These are phyloP conservation scores for Coemansia sp. DNA, from an alignment of 192 early-diverging fungal genomes.

Conservation along the genomic window DNA sequence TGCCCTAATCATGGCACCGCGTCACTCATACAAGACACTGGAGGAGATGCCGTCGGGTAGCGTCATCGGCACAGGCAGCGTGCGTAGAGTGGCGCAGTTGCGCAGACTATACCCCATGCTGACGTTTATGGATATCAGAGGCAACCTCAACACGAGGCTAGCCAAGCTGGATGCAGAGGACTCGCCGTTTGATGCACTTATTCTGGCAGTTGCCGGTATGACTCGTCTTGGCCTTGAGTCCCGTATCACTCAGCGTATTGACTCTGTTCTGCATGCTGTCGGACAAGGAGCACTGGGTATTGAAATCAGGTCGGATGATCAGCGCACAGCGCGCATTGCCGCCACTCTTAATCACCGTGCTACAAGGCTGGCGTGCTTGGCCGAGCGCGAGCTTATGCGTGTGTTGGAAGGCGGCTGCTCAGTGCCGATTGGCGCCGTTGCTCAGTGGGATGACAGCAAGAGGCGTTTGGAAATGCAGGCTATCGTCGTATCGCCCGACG, in stretches of 20 bases:
- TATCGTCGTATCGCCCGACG: constrained; percentile 79
- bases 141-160: constrained; percentile 87
- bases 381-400: constrained; percentile 88
- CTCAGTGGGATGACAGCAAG: constrained; percentile 45
- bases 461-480: constrained; percentile 60
- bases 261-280: constrained; percentile 80
- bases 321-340: constrained; percentile 40
- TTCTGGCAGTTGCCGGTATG: constrained; percentile 89
- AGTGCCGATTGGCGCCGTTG: constrained; percentile 89
- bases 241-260: constrained; percentile 75
- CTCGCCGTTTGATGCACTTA: constrained; percentile 73
- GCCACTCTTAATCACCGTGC: constrained; percentile 64
- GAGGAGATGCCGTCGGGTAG: constrained; percentile 70
- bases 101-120: constrained; percentile 75
- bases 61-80: constrained; percentile 87
- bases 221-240: constrained; percentile 66
- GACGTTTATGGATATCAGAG: constrained; percentile 74
- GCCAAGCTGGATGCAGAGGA: constrained; percentile 75
- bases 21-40: constrained; percentile 46
- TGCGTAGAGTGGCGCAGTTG: constrained; percentile 87
- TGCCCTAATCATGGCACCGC: constrained; percentile 70
- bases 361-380: constrained; percentile 69
- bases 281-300: constrained; percentile 92
- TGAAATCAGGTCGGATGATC: constrained; percentile 77
- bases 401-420: constrained; percentile 93